Evolutionary conservation across 2,329 filamentous ascomycete genomes (phyloP).

Genomic region (Penicillium sp.): DNA sequence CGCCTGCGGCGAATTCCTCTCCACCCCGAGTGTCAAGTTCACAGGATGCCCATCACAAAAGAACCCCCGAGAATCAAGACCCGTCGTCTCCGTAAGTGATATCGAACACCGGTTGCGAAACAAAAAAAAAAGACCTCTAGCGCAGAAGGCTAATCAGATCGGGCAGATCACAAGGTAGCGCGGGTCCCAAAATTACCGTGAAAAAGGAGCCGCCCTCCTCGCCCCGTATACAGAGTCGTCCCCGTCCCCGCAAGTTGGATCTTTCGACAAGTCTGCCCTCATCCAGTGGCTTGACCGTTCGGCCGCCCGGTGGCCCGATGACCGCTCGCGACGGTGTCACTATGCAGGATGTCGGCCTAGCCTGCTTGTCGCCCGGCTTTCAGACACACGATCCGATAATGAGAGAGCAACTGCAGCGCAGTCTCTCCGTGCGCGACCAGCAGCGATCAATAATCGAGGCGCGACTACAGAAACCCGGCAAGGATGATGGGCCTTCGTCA

Average conservation of each 20-base stretch:
- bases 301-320: conserved; percentile 66
- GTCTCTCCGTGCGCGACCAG: conserved; percentile 88
- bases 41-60: conserved; percentile 37
- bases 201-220: conserved; percentile 91
- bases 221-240: conserved; percentile 63
- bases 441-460: conserved; percentile 94
- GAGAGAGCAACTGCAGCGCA: conserved; percentile 92
- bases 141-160: conserved; percentile 2
- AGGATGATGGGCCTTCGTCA: conserved; percentile 66
- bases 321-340: conserved; percentile 76
- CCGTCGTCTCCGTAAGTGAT: conserved; percentile 51
- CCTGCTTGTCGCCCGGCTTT: conserved; percentile 93
- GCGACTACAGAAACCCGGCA: conserved; percentile 81
- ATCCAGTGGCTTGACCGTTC: conserved; percentile 56
- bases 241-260: conserved; percentile 48
- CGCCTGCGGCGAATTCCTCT: conserved; percentile 33
- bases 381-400: conserved; percentile 95
- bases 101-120: neutral
- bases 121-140: neutral
- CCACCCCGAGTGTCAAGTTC: conserved; percentile 33
- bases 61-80: conserved; percentile 38
- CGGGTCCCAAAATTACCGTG: conserved; percentile 78
- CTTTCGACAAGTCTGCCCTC: conserved; percentile 45
- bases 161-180: conserved; percentile 42
- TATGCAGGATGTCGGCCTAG: conserved; percentile 90